Evolutionary conservation across 78 protist genomes (phyloP), one percentile per base, ranked within the genome.

Genomic region (Kipferlia bialata): DNA sequence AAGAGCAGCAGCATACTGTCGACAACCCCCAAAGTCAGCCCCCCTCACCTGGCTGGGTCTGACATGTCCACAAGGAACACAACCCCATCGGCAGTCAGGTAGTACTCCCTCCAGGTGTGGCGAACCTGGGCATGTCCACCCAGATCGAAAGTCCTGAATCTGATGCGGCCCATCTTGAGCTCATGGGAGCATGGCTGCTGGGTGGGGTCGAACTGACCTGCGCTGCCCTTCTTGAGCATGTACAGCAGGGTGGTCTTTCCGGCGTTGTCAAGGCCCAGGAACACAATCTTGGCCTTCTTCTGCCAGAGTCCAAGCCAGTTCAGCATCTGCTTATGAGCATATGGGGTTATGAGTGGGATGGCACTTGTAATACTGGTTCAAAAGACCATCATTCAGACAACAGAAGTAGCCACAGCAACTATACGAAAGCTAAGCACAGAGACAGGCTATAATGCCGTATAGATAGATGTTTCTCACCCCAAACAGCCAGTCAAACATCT

Each of bases 241-340:
- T 94, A 94, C 37, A 97, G 68, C 17, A 97, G 85, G 2, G 99
- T 97, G 32, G 98, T 97, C 77, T 97, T 97, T 22, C 99, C 99
- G 6, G 99, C 99, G 51, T 91, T 91, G 85, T 97, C 98, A 29
- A 97, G 77, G 33, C 99, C 99, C 16, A 97, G 85, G 73, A 97
- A 95, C n/a, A 97, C 79, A 62, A 97, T 85, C 62, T 89, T 88
- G 61, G 93, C 98, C 32, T 51, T 66, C 84, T 95, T 95, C 65
- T 79, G 59, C 36, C 76, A 78, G 20, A 94, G 87, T 7, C 97
- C 97, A 28, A 44, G 2, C 39, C 39, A 18, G 15, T 66, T 5
- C 18, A 75, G n/a, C n/a, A n/a, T n/a, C n/a, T n/a, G n/a, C n/a
- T n/a, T n/a, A n/a, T n/a, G n/a, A n/a, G 24, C 24, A 53, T n/a